Percentiles rank a stretch among this genome's conserved stretches.
Evolutionary conservation across 2,329 filamentous ascomycete genomes (phyloP).

Genomic region (Endothia cerciana): DNA sequence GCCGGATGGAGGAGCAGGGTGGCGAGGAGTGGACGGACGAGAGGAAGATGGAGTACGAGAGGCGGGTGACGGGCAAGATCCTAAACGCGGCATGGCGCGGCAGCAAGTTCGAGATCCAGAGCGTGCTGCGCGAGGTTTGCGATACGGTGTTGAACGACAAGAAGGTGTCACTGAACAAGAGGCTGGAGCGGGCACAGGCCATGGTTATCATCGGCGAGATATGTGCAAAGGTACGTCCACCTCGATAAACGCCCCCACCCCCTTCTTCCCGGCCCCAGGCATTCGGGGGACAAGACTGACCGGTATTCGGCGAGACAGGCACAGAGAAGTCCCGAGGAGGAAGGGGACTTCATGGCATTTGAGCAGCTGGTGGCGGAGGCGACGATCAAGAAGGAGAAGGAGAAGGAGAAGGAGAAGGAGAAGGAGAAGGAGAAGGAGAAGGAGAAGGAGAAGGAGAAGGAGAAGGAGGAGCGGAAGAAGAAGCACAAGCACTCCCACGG

Average conservation of each 20-base stretch:
- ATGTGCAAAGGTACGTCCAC: conserved; percentile 73
- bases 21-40: conserved; percentile 99
- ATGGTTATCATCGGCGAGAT: conserved; percentile 87
- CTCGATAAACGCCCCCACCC: neutral
- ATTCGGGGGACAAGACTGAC: conserved; percentile 7
- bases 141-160: conserved; percentile 81
- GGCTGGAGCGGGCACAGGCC: conserved; percentile 88
- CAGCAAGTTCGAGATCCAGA: conserved; percentile 97
- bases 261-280: neutral
- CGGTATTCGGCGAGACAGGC: conserved; percentile 58
- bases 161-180: conserved; percentile 80
- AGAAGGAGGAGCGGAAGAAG: conserved; percentile 57
- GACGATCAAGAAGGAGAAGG: conserved; percentile 89
- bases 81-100: conserved; percentile 95
- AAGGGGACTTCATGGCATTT: conserved; percentile 98
- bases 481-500: conserved; percentile 29
- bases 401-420: conserved; percentile 56
- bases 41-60: conserved; percentile 93
- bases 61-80: conserved; percentile 96
- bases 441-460: conserved; percentile 78
- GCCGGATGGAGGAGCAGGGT: conserved; percentile 88
- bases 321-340: conserved; percentile 87
- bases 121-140: conserved; percentile 91
- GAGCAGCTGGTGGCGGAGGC: conserved; percentile 97
- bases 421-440: conserved; percentile 53